Conservation (phyloP, 257 asterid species). For the Gentiana dahurica region DNA sequence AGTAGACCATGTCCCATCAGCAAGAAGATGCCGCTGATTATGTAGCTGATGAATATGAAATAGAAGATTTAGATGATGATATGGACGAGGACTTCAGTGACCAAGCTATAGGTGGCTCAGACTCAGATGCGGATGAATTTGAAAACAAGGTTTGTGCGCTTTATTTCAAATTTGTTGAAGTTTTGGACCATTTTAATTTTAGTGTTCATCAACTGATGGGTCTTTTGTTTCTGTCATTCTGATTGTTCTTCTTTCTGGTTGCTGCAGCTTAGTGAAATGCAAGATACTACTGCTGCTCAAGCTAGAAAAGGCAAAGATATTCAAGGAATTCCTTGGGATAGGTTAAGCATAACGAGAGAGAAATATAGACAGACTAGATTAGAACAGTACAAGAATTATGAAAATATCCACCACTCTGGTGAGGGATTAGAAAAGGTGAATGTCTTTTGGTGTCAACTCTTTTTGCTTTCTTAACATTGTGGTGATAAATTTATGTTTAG, state of each 20-base stretch:
- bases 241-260: background rate
- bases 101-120: constrained; percentile 52
- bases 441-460: constrained; percentile 3
- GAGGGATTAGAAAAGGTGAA: constrained; percentile 60
- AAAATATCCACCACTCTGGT: constrained; percentile 69
- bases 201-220: too few species aligned
- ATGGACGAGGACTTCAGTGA: constrained; percentile 53
- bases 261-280: constrained; percentile 46
- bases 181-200: background rate
- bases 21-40: constrained; percentile 54
- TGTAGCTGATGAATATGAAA: constrained; percentile 76
- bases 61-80: constrained; percentile 70
- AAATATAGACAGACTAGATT: constrained; percentile 69
- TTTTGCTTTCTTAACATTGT: background rate
- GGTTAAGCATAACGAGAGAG: constrained; percentile 74
- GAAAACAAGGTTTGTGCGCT: constrained; percentile 54
- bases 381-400: constrained; percentile 77
- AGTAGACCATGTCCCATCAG: constrained; percentile 52
- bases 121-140: constrained; percentile 75
- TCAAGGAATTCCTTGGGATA: constrained; percentile 96
- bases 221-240: too few species aligned
- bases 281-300: constrained; percentile 85
- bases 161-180: constrained; percentile 2
- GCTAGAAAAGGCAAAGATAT: constrained; percentile 86
- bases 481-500: background rate